A percentile compares a stretch with the other conserved stretches of the same genome.
These are phyloP conservation scores for Brassica juncea DNA, from an alignment of 345 rosid species.

Conservation along the genomic window DNA sequence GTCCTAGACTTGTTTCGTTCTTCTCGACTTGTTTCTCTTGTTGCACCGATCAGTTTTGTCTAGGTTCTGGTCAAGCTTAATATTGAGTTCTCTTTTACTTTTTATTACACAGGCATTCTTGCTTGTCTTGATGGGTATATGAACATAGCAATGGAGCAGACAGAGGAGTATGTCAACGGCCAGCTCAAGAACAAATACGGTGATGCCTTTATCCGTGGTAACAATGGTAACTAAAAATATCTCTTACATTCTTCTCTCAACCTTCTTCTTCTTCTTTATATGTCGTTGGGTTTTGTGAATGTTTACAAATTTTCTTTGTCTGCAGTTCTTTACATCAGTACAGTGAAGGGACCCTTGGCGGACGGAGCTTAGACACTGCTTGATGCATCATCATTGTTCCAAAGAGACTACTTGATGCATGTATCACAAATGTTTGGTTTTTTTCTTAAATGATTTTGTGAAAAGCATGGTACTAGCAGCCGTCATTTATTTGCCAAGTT, in stretches of 20 bases:
- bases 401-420: conserved; percentile 12
- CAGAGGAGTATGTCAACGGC: conserved; percentile 90
- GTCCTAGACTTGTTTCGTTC: neutral
- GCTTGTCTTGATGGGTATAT: conserved; percentile 93
- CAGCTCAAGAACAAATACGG: conserved; percentile 93
- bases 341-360: conserved; percentile 77
- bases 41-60: neutral
- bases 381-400: conserved; percentile 10
- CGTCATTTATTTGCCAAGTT: neutral
- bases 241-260: neutral
- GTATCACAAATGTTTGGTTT: conserved; percentile 17
- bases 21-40: neutral
- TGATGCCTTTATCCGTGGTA: conserved; percentile 94
- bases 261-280: conserved; percentile 14
- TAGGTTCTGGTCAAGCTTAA: conserved; percentile 5
- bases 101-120: conserved; percentile 57
- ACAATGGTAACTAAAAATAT: conserved; percentile 55
- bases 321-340: conserved; percentile 95
- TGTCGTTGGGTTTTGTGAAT: neutral
- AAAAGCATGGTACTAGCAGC: neutral
- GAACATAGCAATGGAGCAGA: conserved; percentile 99
- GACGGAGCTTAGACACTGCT: conserved; percentile 60
- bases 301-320: neutral
- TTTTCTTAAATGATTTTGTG: conserved; percentile 21
- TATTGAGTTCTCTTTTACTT: neutral